Conservation (phyloP, 495 filamentous ascomycete genomes). For the Tuber microsphaerosporum region DNA sequence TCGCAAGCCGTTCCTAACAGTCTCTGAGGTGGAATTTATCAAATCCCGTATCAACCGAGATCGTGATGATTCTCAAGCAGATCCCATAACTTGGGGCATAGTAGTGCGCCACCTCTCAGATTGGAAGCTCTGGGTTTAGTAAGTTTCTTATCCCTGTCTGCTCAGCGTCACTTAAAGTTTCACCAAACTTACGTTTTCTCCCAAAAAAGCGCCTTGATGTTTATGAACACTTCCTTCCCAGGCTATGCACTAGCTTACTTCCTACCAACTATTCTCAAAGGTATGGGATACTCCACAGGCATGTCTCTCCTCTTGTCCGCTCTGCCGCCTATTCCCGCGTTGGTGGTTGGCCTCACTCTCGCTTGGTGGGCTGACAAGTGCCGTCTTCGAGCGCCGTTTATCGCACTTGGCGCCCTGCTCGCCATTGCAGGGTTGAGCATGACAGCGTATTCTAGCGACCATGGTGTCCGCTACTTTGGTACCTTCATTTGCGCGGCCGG, state of each 20-base stretch:
- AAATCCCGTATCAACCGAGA: conserved; percentile 53
- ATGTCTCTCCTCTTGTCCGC: conserved; percentile 47
- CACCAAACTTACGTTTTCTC: conserved; percentile 11
- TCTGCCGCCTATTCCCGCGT: conserved; percentile 45
- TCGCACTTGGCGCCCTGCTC: conserved; percentile 50
- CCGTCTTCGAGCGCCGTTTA: conserved; percentile 50
- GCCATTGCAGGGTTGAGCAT: conserved; percentile 50
- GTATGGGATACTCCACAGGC: conserved; percentile 48
- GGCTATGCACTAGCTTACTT: conserved; percentile 51
- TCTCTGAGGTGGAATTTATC: conserved; percentile 48
- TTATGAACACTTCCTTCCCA: conserved; percentile 46
- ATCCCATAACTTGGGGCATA: conserved; percentile 42
- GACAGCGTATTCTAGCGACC: conserved; percentile 49
- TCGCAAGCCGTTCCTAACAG: conserved; percentile 48
- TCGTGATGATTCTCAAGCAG: conserved; percentile 47
- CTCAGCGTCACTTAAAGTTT: not conserved
- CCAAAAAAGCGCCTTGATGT: conserved; percentile 44
- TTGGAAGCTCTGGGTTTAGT: conserved; percentile 46
- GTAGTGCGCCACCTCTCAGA: conserved; percentile 41
- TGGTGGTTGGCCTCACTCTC: conserved; percentile 42
- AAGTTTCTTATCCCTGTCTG: conserved; percentile 11
- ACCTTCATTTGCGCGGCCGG: conserved; percentile 54
- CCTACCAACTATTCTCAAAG: conserved; percentile 49
- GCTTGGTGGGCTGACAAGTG: conserved; percentile 53
- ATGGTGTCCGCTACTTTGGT: conserved; percentile 52